Conservation (phyloP, 805 yeast species). For the Ogataea angusta region DNA sequence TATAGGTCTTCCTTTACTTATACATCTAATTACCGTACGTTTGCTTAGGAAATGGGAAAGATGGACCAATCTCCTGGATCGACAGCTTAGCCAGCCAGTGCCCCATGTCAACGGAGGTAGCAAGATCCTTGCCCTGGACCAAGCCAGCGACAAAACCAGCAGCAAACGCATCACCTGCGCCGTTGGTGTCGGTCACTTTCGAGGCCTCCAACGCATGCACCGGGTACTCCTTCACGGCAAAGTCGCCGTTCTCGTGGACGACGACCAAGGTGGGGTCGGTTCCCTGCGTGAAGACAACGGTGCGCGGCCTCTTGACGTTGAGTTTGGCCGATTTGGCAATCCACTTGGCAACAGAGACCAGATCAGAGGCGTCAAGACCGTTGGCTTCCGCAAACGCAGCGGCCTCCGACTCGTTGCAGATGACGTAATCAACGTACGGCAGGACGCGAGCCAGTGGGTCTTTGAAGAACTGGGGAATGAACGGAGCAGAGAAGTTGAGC, state of each 20-base stretch:
- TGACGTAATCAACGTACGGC: conserved; percentile 86
- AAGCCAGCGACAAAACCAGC: conserved; percentile 92
- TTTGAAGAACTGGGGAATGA: conserved; percentile 93
- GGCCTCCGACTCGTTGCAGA: conserved; percentile 97
- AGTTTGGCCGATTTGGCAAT: conserved; percentile 78
- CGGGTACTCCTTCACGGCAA: conserved; percentile 49
- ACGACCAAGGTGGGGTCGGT: conserved; percentile 85
- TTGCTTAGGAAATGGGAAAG: conserved; percentile 80
- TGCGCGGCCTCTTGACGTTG: conserved; percentile 66
- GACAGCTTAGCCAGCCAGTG: conserved; percentile 96
- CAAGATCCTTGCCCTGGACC: conserved; percentile 65
- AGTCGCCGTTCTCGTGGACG: conserved; percentile 47
- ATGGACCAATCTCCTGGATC: conserved; percentile 91
- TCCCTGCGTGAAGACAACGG: conserved; percentile 94
- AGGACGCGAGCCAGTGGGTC: conserved; percentile 75
- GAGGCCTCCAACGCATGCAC: conserved; percentile 69
- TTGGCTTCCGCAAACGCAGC: conserved; percentile 90
- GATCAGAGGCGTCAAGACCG: conserved; percentile 56
- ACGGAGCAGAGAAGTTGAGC: conserved; percentile 93
- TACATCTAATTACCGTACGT: conserved; percentile 34
- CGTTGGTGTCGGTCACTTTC: conserved; percentile 87
- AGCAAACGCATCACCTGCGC: conserved; percentile 99
- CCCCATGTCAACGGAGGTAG: conserved; percentile 69
- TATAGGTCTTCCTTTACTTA: no score
- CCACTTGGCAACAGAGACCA: conserved; percentile 74